Base-by-base conservation (phyloP, 352 stramenopile genomes). In the Globisporangium orthogonon region DNA sequence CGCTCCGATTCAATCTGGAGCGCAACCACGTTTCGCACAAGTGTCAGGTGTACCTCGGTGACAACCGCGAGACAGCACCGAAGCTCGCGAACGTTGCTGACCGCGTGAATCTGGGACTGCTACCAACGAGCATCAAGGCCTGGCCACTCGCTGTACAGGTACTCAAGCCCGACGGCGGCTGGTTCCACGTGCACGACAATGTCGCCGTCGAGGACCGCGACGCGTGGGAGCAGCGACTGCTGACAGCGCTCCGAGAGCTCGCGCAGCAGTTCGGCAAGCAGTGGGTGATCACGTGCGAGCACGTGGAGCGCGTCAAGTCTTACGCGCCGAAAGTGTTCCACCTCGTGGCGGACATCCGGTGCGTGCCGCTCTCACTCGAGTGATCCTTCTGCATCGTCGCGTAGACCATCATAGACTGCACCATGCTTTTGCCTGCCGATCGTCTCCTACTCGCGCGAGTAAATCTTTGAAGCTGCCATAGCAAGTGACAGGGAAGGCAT, bases 151-250 rank as follows among this genome's bases (percentile, higher is more conserved):
- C 92, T 7, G 80, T 98, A n/a, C 69, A 92, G 59, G 93, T 96
- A 45, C 66, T 98, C 28, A 96, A 96, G 52, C 62, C 67, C 2
- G 60, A 60, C 3, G 95, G 95, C 43, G 95, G 94, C 7, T 98
- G 90, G 93, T 70, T 98, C 41, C 96, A 99, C 65, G 78, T 99
- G 41, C 96, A 99, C 66, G 95, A 93, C 50, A 99, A 98, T 60
- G 94, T 98, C 31, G 75, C 83, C 6, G 75, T 88, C 13, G 67
- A 87, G 46, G 87, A 98, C 61, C 71, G 74, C 30, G 66, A 93
- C 41, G 57, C 60, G 10, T 97, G 91, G 91, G 73, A 88, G 33
- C 56, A 87, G 41, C 78, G 78, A 17, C 61, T 96, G 2, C 50
- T 89, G 15, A 33, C 56, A 33, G 74, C 77, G 37, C 80, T 95